Percentiles rank a stretch among this genome's conserved stretches.
phyloP scores from a whole-genome alignment of 441 rosid species.

The Syzygium malaccense region DNA sequence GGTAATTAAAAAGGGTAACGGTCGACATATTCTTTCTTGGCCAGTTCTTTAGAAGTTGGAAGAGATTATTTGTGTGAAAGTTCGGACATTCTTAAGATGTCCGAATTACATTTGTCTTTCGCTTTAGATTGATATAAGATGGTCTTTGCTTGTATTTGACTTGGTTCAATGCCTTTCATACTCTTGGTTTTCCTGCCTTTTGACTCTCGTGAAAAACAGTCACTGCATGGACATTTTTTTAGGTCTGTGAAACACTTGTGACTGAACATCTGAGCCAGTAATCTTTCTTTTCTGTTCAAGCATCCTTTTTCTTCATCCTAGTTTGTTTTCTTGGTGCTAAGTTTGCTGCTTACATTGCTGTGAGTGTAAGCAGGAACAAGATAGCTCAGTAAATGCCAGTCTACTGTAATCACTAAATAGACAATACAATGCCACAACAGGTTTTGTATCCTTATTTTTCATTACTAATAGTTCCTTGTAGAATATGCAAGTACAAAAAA shows the following conservation, averaged over 20 bases:
- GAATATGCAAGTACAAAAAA: neutral
- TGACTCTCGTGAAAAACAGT: neutral
- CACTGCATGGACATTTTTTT: neutral
- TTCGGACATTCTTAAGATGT: neutral
- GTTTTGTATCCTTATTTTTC: neutral
- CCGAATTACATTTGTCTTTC: neutral
- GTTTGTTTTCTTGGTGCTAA: neutral
- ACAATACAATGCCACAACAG: neutral
- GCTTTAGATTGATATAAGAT: neutral
- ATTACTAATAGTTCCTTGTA: neutral
- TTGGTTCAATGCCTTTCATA: neutral
- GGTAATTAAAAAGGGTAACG: constrained; percentile 11
- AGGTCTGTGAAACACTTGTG: neutral
- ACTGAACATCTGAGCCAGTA: neutral
- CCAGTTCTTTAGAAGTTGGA: neutral
- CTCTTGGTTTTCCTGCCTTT: neutral
- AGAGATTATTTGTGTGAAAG: neutral
- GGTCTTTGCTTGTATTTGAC: neutral
- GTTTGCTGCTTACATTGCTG: neutral
- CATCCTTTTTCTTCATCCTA: neutral
- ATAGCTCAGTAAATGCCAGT: neutral
- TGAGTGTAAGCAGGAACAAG: neutral
- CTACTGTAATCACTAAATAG: neutral
- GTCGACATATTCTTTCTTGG: neutral
- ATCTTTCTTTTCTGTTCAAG: neutral